A percentile compares a stretch with the other conserved stretches of the same genome.
phyloP scores from a whole-genome alignment of 805 yeast species.

The Saturnispora serradocipensis region DNA sequence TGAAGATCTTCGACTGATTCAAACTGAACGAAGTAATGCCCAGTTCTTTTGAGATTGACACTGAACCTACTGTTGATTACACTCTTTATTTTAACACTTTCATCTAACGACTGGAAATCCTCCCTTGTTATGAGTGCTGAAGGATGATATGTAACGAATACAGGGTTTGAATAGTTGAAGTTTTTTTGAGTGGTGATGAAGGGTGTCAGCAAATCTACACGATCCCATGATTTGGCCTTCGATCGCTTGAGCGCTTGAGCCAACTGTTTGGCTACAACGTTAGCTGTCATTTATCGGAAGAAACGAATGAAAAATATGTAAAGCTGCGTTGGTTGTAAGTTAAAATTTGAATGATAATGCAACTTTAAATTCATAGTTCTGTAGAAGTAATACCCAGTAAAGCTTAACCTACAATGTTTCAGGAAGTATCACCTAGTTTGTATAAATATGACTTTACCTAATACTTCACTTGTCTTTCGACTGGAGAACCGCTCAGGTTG shows the following conservation, averaged over 20 bases:
- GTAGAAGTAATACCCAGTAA: background rate
- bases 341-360: background rate
- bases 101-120: background rate
- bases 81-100: background rate
- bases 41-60: background rate
- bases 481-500: too few species aligned
- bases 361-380: too few species aligned
- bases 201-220: background rate
- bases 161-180: background rate
- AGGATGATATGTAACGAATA: slow-evolving; percentile 4
- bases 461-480: too few species aligned
- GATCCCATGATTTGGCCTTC: background rate
- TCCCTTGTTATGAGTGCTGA: background rate
- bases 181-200: background rate
- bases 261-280: background rate
- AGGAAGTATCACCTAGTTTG: too few species aligned
- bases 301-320: background rate
- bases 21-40: background rate
- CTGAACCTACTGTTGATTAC: background rate
- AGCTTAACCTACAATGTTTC: too few species aligned
- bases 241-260: background rate
- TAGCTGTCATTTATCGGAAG: background rate
- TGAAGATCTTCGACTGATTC: background rate
- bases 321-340: background rate
- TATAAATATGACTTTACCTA: too few species aligned